Conservation (phyloP, 2,329 filamentous ascomycete genomes). For the Penicillium sclerotigenum region DNA sequence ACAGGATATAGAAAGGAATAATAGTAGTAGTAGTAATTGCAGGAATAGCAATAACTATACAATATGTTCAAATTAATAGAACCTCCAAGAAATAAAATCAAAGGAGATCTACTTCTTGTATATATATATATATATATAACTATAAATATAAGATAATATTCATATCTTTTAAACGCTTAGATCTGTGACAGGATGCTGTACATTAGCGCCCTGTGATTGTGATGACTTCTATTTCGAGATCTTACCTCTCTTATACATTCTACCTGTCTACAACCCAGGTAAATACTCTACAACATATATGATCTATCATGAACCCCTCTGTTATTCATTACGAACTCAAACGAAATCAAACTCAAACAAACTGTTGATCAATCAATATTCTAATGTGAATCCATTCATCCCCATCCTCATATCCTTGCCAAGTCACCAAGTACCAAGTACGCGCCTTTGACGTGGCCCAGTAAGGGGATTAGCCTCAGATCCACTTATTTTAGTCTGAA, state of each 20-base stretch:
- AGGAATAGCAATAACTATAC: no score
- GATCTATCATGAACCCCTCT: constrained; percentile 22
- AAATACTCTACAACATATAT: no score
- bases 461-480: background rate
- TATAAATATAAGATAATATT: no score
- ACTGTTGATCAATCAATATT: background rate
- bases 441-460: constrained; percentile 4
- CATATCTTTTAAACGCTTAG: background rate
- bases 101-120: background rate
- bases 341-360: background rate
- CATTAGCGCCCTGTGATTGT: constrained; percentile 12
- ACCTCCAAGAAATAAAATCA: no score
- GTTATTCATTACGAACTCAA: constrained; percentile 1
- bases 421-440: background rate
- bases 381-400: background rate
- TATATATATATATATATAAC: no score
- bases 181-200: constrained; percentile 5
- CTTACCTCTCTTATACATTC: background rate
- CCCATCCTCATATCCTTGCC: background rate
- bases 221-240: constrained; percentile 22
- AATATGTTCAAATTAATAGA: background rate
- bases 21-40: no score
- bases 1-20: background rate
- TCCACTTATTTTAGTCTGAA: constrained; percentile 3
- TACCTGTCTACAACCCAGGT: no score